phyloP scores from a whole-genome alignment of 176 grass and related monocot species.

The Ampelocalamus luodianensis region DNA sequence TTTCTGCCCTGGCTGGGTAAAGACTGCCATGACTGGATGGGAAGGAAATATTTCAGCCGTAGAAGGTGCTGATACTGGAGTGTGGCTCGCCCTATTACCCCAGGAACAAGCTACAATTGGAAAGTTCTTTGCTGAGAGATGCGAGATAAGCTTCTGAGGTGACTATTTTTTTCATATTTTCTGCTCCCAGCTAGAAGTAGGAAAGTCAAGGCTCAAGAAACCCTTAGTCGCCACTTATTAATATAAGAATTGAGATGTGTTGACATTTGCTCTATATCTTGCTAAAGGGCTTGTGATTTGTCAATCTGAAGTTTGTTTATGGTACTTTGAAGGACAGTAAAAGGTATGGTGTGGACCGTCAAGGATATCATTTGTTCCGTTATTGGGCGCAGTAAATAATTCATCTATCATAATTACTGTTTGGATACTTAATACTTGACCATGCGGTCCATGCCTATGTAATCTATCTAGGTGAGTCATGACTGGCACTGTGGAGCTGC shows the following conservation, averaged over 20 bases:
- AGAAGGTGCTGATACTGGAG: constrained; percentile 83
- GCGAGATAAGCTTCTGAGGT: constrained; percentile 80
- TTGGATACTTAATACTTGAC: neutral
- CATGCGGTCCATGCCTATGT: neutral
- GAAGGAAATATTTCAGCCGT: constrained; percentile 83
- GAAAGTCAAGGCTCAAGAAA: neutral
- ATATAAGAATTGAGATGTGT: neutral
- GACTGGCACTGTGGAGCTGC: neutral
- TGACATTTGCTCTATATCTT: neutral
- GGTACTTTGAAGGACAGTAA: neutral
- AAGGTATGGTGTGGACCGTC: neutral
- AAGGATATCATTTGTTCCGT: neutral
- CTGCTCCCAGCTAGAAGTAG: neutral
- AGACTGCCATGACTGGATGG: constrained; percentile 92
- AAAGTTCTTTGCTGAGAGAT: constrained; percentile 89
- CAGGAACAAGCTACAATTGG: constrained; percentile 51
- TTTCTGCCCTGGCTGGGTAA: constrained; percentile 96
- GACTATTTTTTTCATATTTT: constrained; percentile 11
- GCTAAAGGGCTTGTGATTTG: neutral
- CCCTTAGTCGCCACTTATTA: neutral
- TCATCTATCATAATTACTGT: neutral
- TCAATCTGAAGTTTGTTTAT: neutral
- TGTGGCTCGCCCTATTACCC: constrained; percentile 65
- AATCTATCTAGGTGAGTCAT: constrained; percentile 1
- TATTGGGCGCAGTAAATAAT: neutral